Evolutionary conservation across 2,329 filamentous ascomycete genomes (phyloP).

Genomic region (Fusarium subtropicale): DNA sequence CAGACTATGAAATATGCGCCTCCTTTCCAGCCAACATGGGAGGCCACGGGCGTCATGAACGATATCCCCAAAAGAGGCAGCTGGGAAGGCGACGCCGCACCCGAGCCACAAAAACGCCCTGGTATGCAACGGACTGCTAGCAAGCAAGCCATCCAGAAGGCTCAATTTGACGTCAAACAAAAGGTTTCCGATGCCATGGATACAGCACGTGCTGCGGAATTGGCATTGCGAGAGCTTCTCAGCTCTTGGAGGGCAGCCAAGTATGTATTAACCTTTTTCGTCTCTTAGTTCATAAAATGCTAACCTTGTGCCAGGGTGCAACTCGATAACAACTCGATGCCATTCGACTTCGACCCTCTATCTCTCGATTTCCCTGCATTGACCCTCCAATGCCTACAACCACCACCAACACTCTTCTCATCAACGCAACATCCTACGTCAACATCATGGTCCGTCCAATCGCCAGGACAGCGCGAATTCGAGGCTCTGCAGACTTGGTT

Average conservation of each 20-base stretch:
- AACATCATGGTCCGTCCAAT: constrained; percentile 83
- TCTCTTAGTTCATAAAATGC: background rate
- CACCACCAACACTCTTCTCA: constrained; percentile 85
- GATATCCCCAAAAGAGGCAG: constrained; percentile 66
- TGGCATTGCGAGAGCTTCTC: constrained; percentile 85
- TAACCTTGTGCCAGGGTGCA: constrained; percentile 59
- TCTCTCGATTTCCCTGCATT: constrained; percentile 87
- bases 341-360: constrained; percentile 86
- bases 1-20: constrained; percentile 64
- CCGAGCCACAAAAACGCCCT: constrained; percentile 53
- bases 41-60: constrained; percentile 82
- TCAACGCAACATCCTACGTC: constrained; percentile 81
- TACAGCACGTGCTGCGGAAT: constrained; percentile 83
- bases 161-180: constrained; percentile 72
- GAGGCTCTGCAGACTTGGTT: constrained; percentile 77
- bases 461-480: constrained; percentile 79
- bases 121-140: constrained; percentile 58
- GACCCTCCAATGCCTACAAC: constrained; percentile 81
- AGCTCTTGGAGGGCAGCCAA: constrained; percentile 85
- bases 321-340: constrained; percentile 65
- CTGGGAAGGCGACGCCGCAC: constrained; percentile 51
- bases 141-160: constrained; percentile 67
- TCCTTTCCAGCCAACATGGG: constrained; percentile 73
- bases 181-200: constrained; percentile 77
- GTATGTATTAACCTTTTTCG: constrained; percentile 58